Evolutionary conservation across 1,139 yeast species (phyloP).

Genomic region (Zhuliangozyma blackwelliae): DNA sequence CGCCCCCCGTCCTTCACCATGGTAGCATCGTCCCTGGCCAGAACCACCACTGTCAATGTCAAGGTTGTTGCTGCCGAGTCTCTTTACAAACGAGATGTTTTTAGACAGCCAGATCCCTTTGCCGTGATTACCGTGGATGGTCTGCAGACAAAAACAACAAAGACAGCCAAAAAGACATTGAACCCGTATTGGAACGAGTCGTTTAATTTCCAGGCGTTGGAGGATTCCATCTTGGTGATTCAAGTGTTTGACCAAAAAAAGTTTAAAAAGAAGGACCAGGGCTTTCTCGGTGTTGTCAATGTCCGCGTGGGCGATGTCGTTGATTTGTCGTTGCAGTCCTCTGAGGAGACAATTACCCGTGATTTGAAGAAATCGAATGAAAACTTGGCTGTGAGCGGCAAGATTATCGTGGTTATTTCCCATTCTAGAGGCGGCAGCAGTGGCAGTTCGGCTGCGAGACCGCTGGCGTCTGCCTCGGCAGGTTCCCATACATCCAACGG

Average conservation of each 20-base stretch:
- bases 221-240: conserved; percentile 81
- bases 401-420: conserved; percentile 73
- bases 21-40: too few species aligned
- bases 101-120: conserved; percentile 95
- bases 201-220: conserved; percentile 72
- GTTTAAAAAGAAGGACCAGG: conserved; percentile 97
- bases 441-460: background rate
- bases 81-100: conserved; percentile 89
- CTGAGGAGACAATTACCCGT: conserved; percentile 87
- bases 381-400: conserved; percentile 87
- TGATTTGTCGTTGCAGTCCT: conserved; percentile 54
- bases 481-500: background rate
- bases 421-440: background rate
- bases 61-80: conserved; percentile 96
- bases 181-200: conserved; percentile 98
- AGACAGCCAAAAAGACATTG: conserved; percentile 88
- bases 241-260: conserved; percentile 97
- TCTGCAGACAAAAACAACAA: conserved; percentile 89
- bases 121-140: conserved; percentile 97
- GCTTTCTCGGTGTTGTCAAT: conserved; percentile 96
- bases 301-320: conserved; percentile 86
- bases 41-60: conserved; percentile 46
- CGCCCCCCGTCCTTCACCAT: too few species aligned
- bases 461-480: conserved; percentile 7
- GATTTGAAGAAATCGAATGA: conserved; percentile 91